Conservation (phyloP, 345 rosid genomes). For the Hirschfeldia incana region DNA sequence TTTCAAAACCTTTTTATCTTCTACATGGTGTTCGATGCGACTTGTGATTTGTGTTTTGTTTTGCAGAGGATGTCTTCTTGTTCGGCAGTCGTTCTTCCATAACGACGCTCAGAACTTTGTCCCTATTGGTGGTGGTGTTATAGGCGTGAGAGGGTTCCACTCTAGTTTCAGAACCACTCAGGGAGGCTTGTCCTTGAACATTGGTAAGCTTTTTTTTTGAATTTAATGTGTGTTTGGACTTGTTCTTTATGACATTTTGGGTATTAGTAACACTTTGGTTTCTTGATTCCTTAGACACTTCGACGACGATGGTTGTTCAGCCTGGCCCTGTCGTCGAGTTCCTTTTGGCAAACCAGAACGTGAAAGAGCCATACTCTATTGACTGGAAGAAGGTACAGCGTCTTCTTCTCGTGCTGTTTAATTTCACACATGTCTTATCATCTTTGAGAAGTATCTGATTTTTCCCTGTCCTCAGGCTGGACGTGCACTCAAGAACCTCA, state of each 20-base stretch:
- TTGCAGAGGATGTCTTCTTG: slow-evolving; percentile 76
- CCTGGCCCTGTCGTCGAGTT: slow-evolving; percentile 44
- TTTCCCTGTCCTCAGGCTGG: slow-evolving; percentile 47
- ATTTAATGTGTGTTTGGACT: not conserved
- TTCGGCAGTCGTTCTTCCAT: slow-evolving; percentile 41
- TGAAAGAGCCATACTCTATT: slow-evolving; percentile 17
- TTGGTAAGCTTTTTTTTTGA: slow-evolving; percentile 22
- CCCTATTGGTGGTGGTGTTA: slow-evolving; percentile 34
- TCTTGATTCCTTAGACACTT: slow-evolving; percentile 29
- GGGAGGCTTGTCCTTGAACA: slow-evolving; percentile 44
- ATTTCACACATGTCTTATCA: not conserved
- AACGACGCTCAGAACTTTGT: slow-evolving; percentile 22
- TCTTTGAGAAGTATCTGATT: not conserved
- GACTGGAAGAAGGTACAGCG: slow-evolving; percentile 38
- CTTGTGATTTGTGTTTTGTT: not conserved
- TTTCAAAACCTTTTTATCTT: not conserved
- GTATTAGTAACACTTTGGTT: not conserved
- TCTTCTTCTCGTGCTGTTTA: not conserved
- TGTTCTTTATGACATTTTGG: slow-evolving; percentile 2
- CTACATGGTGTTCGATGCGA: not conserved
- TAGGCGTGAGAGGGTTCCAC: slow-evolving; percentile 41
- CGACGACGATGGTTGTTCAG: slow-evolving; percentile 39
- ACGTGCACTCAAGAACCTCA: slow-evolving; percentile 61
- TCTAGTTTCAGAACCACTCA: slow-evolving; percentile 43
- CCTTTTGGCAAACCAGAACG: slow-evolving; percentile 25